phyloP scores from a whole-genome alignment of 176 grass and related monocot genomes.

The Otatea glauca region DNA sequence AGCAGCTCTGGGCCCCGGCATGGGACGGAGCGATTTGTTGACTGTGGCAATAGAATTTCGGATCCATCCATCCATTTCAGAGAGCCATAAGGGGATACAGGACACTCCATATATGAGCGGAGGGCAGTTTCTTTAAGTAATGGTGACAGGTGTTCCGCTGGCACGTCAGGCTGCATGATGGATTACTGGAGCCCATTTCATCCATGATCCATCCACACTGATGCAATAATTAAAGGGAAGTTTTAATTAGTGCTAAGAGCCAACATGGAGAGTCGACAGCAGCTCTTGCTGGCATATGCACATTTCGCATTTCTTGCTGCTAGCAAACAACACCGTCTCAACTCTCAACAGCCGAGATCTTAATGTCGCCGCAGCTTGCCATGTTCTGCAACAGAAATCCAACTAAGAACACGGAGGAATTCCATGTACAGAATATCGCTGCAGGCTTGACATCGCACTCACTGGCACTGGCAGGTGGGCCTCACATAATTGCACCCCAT shows the following conservation, averaged over 20 bases:
- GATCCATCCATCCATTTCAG: background rate
- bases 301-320: background rate
- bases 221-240: no score
- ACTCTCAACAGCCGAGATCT: background rate
- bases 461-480: background rate
- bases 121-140: background rate
- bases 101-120: background rate
- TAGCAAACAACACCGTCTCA: background rate
- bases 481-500: background rate
- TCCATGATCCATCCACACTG: background rate
- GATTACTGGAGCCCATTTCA: background rate
- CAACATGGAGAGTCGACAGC: slow-evolving; percentile 9
- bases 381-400: slow-evolving; percentile 23
- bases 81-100: no score
- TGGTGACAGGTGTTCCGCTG: background rate
- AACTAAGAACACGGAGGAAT: background rate
- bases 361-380: background rate
- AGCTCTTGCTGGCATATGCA: background rate
- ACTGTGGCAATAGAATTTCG: background rate
- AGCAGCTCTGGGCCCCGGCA: background rate
- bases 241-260: background rate
- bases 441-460: no score
- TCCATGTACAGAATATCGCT: background rate
- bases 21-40: background rate
- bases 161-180: background rate